Conservation (phyloP, 129 eudicot species). For the Centaurea solstitialis region DNA sequence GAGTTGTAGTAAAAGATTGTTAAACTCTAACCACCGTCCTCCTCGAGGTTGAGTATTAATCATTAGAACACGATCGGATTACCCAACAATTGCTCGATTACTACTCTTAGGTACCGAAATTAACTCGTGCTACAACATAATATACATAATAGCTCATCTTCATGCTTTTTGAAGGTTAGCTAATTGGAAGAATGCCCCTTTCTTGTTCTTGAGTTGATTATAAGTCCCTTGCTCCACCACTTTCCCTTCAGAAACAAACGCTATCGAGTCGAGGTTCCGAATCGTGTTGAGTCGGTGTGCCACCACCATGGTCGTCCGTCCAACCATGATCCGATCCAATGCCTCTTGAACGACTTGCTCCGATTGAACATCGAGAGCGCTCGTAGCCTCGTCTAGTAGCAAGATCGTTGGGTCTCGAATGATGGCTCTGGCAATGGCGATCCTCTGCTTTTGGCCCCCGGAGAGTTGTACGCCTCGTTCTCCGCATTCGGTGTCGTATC, state of each 20-base stretch:
- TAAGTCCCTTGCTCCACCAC: slow-evolving; percentile 75
- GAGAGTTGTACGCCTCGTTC: slow-evolving; percentile 91
- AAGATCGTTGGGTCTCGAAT: slow-evolving; percentile 62
- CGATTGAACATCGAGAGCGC: slow-evolving; percentile 85
- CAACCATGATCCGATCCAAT: slow-evolving; percentile 79
- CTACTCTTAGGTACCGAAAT: not conserved
- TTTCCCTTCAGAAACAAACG: slow-evolving; percentile 79
- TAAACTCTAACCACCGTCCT: not conserved
- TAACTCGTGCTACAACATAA: not conserved
- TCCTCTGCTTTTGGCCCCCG: slow-evolving; percentile 91
- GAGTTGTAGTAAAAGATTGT: not conserved
- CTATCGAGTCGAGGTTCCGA: slow-evolving; percentile 69
- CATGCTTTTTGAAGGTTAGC: slow-evolving; percentile 66
- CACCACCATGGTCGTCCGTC: slow-evolving; percentile 88
- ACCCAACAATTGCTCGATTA: not conserved
- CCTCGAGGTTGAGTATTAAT: not conserved
- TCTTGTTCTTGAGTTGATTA: slow-evolving; percentile 63
- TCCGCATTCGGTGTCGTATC: slow-evolving; percentile 87
- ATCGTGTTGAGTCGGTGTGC: slow-evolving; percentile 88
- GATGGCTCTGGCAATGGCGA: slow-evolving; percentile 85
- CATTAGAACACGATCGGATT: not conserved
- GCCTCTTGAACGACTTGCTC: slow-evolving; percentile 92
- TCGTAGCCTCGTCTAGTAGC: slow-evolving; percentile 85
- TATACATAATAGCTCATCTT: not conserved
- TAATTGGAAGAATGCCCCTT: slow-evolving; percentile 82